Evolutionary conservation across 164 flowering plant genomes (phyloP).

Genomic region (Chloranthus sessilifolius): DNA sequence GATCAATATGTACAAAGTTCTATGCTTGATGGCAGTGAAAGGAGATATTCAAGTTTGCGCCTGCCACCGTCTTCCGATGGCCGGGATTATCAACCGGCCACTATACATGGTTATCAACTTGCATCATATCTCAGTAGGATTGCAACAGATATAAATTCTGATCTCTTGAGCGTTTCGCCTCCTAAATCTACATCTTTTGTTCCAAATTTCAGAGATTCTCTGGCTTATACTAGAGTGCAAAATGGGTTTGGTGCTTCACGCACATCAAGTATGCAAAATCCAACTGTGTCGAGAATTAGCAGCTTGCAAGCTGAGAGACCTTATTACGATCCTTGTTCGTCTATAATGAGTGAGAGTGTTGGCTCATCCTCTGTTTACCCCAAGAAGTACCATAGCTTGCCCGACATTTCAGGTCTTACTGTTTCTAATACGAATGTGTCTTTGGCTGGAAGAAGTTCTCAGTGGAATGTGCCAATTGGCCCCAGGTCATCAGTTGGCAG

Average conservation of each 20-base stretch:
- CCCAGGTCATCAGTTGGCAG: constrained; percentile 39
- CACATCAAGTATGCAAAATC: constrained; percentile 46
- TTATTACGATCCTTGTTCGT: constrained; percentile 30
- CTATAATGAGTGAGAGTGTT: constrained; percentile 26
- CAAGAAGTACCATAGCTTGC: constrained; percentile 88
- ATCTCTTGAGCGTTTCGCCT: constrained; percentile 23
- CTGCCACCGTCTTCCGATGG: constrained; percentile 52
- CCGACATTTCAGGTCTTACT: constrained; percentile 76
- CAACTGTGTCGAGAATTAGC: constrained; percentile 41
- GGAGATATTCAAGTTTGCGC: constrained; percentile 79
- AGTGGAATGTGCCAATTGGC: constrained; percentile 42
- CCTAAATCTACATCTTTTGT: constrained; percentile 38
- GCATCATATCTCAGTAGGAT: constrained; percentile 50
- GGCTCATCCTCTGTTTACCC: constrained; percentile 25
- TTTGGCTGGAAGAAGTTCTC: constrained; percentile 32
- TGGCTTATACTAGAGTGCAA: constrained; percentile 35
- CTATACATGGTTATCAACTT: constrained; percentile 82
- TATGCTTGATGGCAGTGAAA: constrained; percentile 44
- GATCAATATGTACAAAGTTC: constrained; percentile 55
- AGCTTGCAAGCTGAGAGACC: constrained; percentile 44
- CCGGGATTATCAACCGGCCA: constrained; percentile 78
- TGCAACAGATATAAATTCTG: constrained; percentile 40
- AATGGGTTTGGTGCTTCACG: constrained; percentile 38
- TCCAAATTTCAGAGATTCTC: constrained; percentile 41
- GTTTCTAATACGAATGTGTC: constrained; percentile 34